Base-by-base conservation (phyloP, 441 rosid genomes). In the Syzygium syzygioides region DNA sequence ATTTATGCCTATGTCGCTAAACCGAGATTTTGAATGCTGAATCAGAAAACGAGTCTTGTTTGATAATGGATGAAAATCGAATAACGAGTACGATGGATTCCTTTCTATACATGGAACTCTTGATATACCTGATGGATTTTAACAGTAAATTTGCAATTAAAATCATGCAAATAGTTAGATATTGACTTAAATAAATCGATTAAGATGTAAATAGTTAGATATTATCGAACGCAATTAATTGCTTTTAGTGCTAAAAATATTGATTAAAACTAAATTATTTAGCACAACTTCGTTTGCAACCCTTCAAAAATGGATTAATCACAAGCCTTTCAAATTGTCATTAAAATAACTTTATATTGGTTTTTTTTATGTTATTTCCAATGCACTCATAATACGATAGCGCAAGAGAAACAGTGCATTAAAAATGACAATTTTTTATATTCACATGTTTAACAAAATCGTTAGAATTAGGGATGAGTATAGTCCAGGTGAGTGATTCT, bases 21-120 rank as follows among this genome's bases (percentile, higher is more conserved):
- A 64, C 18, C 5, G 6, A 64, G 23, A 6, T 64, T 30, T 64
- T 4, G 37, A 64, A 64, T 64, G 37, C 37, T 32, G 30, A 30
- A 64, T 64, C 30, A 64, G 76, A 64, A 30, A 30, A 64, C 0
- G 0, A 64, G 37, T 0, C 37, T 30, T 1, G 3, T 15, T 15
- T n/a, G 34, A 17, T 62, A 62, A n/a, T 14, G 30, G 34, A 62
- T 62, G 68, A 62, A n/a, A n/a, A 6, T 62, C 11, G 68, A 62
- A 3, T 62, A n/a, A n/a, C 1, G 12, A 62, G 4, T 15, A 11
- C 23, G 9, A 64, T 15, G 37, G 76, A 64, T 64, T 34, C 14
- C 45, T 41, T 41, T 41, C 45, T 14, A 60, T 28, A 32, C 9
- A 60, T 60, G 9, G 32, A 28, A 60, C 66, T 60, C 66, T 60